A percentile compares a stretch with the other conserved stretches of the same genome.
Conservation (phyloP, 495 filamentous ascomycete species). For the Clohesyomyces aquaticus region DNA sequence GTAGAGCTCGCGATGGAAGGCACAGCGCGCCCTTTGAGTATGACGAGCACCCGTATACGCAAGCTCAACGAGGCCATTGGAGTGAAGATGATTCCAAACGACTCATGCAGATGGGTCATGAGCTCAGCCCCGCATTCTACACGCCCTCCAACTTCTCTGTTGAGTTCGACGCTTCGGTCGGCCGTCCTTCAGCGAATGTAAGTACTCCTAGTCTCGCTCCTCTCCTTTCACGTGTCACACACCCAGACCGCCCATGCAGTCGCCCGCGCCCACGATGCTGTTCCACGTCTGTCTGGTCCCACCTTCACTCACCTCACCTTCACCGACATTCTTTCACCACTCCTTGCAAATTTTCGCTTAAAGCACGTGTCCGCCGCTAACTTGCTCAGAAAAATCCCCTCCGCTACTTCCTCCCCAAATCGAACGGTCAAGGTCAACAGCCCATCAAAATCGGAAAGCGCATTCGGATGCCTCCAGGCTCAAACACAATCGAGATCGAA, state of each 20-base stretch:
- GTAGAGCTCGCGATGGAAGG: background rate
- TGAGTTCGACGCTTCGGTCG: background rate
- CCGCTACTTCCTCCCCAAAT: background rate
- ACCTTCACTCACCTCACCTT: constrained; percentile 1
- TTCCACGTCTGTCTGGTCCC: background rate
- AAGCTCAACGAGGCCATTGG: constrained; percentile 18
- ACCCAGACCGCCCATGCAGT: background rate
- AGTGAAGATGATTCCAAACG: constrained; percentile 8
- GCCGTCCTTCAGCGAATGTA: constrained; percentile 16
- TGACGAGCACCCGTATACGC: constrained; percentile 1
- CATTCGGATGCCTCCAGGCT: background rate
- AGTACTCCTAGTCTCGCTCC: constrained; percentile 12
- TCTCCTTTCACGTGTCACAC: constrained; percentile 6
- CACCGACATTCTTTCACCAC: background rate
- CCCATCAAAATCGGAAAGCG: background rate
- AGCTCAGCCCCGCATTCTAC: constrained; percentile 16
- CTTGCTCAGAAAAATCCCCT: background rate
- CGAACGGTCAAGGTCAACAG: background rate
- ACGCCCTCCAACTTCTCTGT: constrained; percentile 13
- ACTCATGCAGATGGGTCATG: background rate
- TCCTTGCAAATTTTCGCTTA: background rate
- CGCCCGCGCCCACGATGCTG: background rate
- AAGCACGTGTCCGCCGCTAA: background rate
- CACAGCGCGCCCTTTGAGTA: constrained; percentile 18
- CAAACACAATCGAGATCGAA: background rate